Base-by-base conservation (phyloP, 345 rosid genomes). In the Jatropha curcas region DNA sequence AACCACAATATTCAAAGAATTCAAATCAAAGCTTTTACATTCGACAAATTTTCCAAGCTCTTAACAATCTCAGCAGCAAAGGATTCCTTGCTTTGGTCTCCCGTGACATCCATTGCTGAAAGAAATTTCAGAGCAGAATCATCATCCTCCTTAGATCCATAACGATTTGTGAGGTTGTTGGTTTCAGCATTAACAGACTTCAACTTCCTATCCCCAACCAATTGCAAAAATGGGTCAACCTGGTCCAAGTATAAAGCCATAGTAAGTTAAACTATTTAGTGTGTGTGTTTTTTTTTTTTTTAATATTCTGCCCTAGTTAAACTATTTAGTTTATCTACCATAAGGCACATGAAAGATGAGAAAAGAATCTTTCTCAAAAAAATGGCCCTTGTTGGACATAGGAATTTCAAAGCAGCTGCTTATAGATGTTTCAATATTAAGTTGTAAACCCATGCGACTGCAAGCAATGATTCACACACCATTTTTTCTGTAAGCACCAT, bases 181-280 rank as follows among this genome's bases (percentile, higher is more conserved):
- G 88, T 25, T 69, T 62, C 72, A 11, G 70, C 46, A 30, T 69
- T 71, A 65, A 84, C 83, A 73, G 90, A 96, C 72, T 79, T 81
- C 67, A 95, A 79, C 87, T 95, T 95, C 76, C 82, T 80, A 67
- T 92, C 94, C 75, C 84, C 94, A 80, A 92, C 89, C 81, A 95
- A 78, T 65, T 41, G 81, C 79, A 95, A 76, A 80, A 85, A 95
- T 22, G 99, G 97, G 74, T 95, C 98, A 46, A 86, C 86, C 99
- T 95, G 83, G 76, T 76, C 68, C 80, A 82, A 70, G 52, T 60
- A 71, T 33, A 77, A 45, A 60, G 48, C 11, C 5, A 52, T 25
- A 16, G 62, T 60, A 61, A 30, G 71, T 48, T 57, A 50, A 55
- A 31, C 35, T n/a, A n/a, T n/a, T n/a, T n/a, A n/a, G n/a, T n/a